Evolutionary conservation across 768 basidiomycete genomes (phyloP).

Genomic region (Serendipita vermifera): DNA sequence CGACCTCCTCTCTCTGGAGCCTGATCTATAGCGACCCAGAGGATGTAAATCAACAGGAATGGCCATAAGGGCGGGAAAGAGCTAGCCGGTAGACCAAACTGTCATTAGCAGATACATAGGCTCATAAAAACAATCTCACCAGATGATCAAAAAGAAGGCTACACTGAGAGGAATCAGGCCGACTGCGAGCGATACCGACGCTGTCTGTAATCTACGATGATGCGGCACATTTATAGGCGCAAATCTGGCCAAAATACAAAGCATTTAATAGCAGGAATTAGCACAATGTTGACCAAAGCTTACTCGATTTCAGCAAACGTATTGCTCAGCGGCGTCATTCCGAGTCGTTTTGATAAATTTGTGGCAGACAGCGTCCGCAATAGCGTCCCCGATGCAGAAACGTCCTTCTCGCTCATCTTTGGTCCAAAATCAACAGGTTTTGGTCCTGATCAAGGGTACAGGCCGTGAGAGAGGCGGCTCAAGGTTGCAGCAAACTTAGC

Average conservation of each 20-base stretch:
- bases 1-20: slow-evolving; percentile 64
- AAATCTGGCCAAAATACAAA: slow-evolving; percentile 36
- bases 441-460: no score
- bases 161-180: slow-evolving; percentile 58
- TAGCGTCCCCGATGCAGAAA: not conserved
- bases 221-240: slow-evolving; percentile 78
- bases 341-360: not conserved
- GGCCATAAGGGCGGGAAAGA: slow-evolving; percentile 88
- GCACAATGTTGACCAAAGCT: not conserved
- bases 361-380: not conserved
- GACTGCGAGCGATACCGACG: slow-evolving; percentile 81
- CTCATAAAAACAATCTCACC: slow-evolving; percentile 38
- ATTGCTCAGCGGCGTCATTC: not conserved
- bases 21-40: slow-evolving; percentile 68
- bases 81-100: slow-evolving; percentile 29
- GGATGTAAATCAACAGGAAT: slow-evolving; percentile 54
- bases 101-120: not conserved
- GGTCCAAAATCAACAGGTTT: no score
- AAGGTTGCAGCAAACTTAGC: no score
- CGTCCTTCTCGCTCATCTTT: not conserved
- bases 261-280: slow-evolving; percentile 70
- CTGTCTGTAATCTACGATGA: slow-evolving; percentile 75
- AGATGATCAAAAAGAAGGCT: slow-evolving; percentile 61
- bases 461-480: not conserved
- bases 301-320: slow-evolving; percentile 12